These are phyloP conservation scores for Fomitopsis palustris DNA, from an alignment of 1,284 basidiomycete species.

Conservation along the genomic window DNA sequence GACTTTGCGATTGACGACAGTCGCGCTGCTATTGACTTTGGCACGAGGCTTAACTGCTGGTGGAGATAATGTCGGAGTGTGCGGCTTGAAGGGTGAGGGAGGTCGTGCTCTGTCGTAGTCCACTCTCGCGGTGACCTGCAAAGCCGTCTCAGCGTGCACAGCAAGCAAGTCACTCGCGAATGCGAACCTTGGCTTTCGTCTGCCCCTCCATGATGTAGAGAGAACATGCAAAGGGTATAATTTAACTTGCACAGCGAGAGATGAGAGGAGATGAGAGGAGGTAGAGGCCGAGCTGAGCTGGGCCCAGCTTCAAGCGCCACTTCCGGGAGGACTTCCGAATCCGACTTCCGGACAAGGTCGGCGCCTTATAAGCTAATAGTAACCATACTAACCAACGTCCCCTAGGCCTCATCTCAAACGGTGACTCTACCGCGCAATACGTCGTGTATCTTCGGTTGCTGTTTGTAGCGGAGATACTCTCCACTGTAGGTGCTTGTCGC, in stretches of 20 bases:
- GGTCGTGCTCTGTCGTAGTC: constrained; percentile 36
- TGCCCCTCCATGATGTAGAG: constrained; percentile 22
- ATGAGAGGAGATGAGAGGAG: constrained; percentile 6
- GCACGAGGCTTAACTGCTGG: constrained; percentile 47
- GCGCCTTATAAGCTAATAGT: too few species aligned
- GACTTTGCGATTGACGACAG: constrained; percentile 39
- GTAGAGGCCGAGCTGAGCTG: not conserved
- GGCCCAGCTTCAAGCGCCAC: not conserved
- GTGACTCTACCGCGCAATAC: too few species aligned
- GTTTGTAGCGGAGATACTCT: too few species aligned
- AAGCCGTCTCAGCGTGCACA: constrained; percentile 20
- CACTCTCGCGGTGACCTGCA: constrained; percentile 34
- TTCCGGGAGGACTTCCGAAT: too few species aligned
- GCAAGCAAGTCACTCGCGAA: constrained; percentile 5
- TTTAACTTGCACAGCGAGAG: constrained; percentile 5
- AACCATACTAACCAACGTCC: too few species aligned
- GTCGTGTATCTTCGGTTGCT: too few species aligned
- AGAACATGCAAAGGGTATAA: constrained; percentile 10
- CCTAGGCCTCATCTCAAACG: too few species aligned
- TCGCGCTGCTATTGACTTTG: constrained; percentile 57
- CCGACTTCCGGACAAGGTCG: too few species aligned
- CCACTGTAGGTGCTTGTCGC: too few species aligned
- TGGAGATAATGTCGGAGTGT: constrained; percentile 32
- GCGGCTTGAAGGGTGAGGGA: constrained; percentile 48
- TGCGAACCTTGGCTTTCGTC: constrained; percentile 29